These are phyloP conservation scores for Adansonia madagascariensis DNA, from an alignment of 441 rosid species.

Conservation along the genomic window DNA sequence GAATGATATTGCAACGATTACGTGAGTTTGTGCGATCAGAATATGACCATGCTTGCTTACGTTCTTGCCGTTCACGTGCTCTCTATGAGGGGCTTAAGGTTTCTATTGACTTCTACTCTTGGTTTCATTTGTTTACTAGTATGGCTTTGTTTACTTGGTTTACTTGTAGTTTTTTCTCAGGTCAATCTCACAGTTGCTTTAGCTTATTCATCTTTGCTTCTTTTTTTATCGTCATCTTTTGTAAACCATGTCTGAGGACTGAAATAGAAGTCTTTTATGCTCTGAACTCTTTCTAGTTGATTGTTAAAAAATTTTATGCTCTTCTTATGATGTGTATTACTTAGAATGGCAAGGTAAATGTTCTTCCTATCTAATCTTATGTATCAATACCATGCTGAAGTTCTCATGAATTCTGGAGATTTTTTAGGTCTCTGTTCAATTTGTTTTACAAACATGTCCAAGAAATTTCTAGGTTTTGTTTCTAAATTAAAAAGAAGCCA, in stretches of 20 bases:
- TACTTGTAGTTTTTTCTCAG: background rate
- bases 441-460: background rate
- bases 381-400: background rate
- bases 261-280: background rate
- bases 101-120: constrained; percentile 28
- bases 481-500: background rate
- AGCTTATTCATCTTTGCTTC: background rate
- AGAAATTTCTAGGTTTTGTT: background rate
- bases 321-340: background rate
- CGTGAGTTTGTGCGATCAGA: constrained; percentile 99
- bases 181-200: background rate
- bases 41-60: constrained; percentile 98
- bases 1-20: constrained; percentile 81
- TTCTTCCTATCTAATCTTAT: constrained; percentile 5
- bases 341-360: background rate
- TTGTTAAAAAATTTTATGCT: background rate
- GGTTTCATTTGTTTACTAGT: background rate
- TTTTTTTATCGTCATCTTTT: constrained; percentile 1
- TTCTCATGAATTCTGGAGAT: background rate
- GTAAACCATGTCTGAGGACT: background rate
- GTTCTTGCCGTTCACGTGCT: constrained; percentile 99
- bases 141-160: background rate
- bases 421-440: background rate
- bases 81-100: constrained; percentile 99
- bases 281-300: background rate